Evolutionary conservation across 805 yeast genomes (phyloP), one percentile per base, ranked within the genome.

Genomic region (Komagataella kurtzmanii): DNA sequence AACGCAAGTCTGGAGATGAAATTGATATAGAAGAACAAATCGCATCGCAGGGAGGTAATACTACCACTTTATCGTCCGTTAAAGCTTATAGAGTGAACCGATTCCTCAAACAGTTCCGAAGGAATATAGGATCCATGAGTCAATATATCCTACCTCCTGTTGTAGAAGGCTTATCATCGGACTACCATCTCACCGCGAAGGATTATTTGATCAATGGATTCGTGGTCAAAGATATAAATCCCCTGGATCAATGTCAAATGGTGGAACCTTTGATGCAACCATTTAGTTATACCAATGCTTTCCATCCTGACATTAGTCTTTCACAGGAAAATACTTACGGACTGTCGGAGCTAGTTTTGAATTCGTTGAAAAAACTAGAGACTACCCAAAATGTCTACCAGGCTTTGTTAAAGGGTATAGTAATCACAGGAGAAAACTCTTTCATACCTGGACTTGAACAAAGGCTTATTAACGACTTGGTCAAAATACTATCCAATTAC

Each of bases 251-350:
- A 54, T 66, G 72, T 52, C 64, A 74, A 45, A 65, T 83, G 49
- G 68, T 83, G 6, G 95, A 88, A 65, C 81, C 88, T 6, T 63
- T 88, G 50, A 85, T 87, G 69, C 77, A 79, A 52, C 95, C 95
- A 2, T 66, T 71, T 19, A 66, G 68, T 30, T 74, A 73, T 57
- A 71, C 74, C 17, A 61, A 49, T 52, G 59, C 67, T 24, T 63
- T 65, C 1, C 68, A 73, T 40, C 72, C 73, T 5, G 64, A 64
- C 2, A 60, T 70, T 21, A 75, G 70, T 44, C 68, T 75, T 50
- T 73, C 79, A 6, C 70, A 70, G 17, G 76, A 79, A 43, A 72
- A 70, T 55, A 74, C 83, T 3, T 70, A 77, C 51, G 81, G 81
- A 7, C 56, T 77, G 44, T 65, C 72, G 14, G 76, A 73, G 51